Evolutionary conservation across 495 filamentous ascomycete species (phyloP).

Genomic region (Penicillium canariense): DNA sequence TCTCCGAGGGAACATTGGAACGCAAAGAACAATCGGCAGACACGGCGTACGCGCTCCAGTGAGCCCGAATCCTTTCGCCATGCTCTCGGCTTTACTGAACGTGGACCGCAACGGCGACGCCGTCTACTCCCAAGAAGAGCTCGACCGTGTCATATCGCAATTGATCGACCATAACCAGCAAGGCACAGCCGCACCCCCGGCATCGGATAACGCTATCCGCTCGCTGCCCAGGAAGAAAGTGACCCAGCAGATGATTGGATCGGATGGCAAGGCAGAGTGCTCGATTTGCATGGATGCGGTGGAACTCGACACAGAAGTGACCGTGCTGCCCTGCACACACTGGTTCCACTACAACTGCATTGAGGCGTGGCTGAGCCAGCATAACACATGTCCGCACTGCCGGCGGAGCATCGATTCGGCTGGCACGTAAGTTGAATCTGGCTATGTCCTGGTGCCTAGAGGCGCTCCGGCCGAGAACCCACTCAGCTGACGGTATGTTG

Average conservation of each 20-base stretch:
- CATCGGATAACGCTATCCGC: constrained; percentile 68
- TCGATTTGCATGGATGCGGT: constrained; percentile 93
- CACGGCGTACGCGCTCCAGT: constrained; percentile 22
- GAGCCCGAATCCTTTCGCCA: constrained; percentile 31
- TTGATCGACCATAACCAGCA: constrained; percentile 78
- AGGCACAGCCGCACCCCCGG: constrained; percentile 79
- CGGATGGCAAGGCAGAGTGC: constrained; percentile 70
- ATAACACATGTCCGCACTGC: constrained; percentile 90
- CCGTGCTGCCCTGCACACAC: constrained; percentile 80
- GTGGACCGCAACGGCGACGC: constrained; percentile 70
- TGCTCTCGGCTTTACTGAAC: constrained; percentile 53
- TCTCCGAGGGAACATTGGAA: constrained; percentile 21
- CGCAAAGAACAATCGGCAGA: constrained; percentile 14
- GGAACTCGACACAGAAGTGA: constrained; percentile 69
- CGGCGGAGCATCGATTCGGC: constrained; percentile 64
- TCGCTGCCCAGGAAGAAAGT: constrained; percentile 68
- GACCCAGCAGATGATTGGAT: constrained; percentile 61
- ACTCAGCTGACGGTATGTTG: constrained; percentile 28
- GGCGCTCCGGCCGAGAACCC: constrained; percentile 73
- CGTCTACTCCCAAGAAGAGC: constrained; percentile 87
- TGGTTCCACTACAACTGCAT: constrained; percentile 87
- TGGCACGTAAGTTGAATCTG: constrained; percentile 23
- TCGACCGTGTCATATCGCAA: constrained; percentile 84
- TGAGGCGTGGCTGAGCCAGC: constrained; percentile 75
- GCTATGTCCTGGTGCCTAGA: background rate